A percentile compares a stretch with the other conserved stretches of the same genome.
These are phyloP conservation scores for Populus hybrid DNA, from an alignment of 441 rosid genomes.

Conservation along the genomic window DNA sequence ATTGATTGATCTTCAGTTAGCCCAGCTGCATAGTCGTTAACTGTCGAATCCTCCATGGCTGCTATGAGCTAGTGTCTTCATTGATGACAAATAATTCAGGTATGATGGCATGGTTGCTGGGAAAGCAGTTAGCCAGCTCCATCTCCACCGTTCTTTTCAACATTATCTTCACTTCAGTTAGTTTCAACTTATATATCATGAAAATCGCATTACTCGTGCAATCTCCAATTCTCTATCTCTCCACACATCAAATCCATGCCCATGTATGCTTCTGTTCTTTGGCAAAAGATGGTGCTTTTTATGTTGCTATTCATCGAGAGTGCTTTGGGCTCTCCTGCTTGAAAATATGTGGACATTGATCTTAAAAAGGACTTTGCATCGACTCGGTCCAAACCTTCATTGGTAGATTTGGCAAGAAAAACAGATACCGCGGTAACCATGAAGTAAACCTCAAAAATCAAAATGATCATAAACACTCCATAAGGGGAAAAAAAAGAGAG, in stretches of 20 bases:
- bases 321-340: no score
- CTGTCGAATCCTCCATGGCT: background rate
- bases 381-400: background rate
- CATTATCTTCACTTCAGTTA: no score
- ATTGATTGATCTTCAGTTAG: no score
- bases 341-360: background rate
- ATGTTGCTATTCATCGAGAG: no score
- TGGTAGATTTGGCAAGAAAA: background rate
- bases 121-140: background rate
- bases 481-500: no score
- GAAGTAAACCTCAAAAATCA: background rate
- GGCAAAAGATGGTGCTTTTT: no score
- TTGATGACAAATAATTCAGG: background rate
- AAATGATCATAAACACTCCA: background rate
- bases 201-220: background rate
- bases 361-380: background rate
- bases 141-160: background rate
- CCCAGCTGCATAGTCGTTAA: no score
- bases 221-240: no score
- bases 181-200: background rate
- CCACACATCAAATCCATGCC: no score
- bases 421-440: background rate
- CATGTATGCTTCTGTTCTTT: no score
- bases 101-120: background rate
- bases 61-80: background rate